Evolutionary conservation across 768 basidiomycete species (phyloP).

Genomic region (Tubosaeta sp.): DNA sequence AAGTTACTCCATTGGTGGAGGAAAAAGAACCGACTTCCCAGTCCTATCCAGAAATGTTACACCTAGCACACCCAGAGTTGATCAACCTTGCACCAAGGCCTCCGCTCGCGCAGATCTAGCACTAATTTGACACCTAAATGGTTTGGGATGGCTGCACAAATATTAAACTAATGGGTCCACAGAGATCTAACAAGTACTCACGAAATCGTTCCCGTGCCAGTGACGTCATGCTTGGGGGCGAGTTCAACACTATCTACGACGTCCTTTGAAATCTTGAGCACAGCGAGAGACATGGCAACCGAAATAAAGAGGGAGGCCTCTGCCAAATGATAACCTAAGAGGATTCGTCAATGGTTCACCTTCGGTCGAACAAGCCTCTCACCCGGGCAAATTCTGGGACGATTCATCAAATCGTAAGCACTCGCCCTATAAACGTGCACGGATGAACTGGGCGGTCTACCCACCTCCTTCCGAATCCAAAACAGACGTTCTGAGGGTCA

Average conservation of each 20-base stretch:
- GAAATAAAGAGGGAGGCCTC: slow-evolving; percentile 26
- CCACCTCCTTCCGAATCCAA: slow-evolving; percentile 30
- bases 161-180: background rate
- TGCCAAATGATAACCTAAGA: slow-evolving; percentile 26
- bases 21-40: no score
- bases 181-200: slow-evolving; percentile 18
- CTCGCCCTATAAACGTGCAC: no score
- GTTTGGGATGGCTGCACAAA: background rate
- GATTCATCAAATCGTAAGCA: background rate
- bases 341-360: background rate
- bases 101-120: background rate
- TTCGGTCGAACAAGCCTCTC: background rate
- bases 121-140: background rate
- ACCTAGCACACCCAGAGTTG: no score
- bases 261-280: slow-evolving; percentile 40
- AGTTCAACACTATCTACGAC: slow-evolving; percentile 34
- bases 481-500: slow-evolving; percentile 4
- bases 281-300: slow-evolving; percentile 39
- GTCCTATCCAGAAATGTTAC: no score
- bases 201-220: slow-evolving; percentile 42
- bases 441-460: background rate
- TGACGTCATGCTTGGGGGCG: slow-evolving; percentile 40
- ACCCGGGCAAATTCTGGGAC: slow-evolving; percentile 23
- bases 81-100: background rate
- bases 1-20: no score